Base-by-base conservation (phyloP, 2,329 filamentous ascomycete species). In the Hypocrella siamensis region DNA sequence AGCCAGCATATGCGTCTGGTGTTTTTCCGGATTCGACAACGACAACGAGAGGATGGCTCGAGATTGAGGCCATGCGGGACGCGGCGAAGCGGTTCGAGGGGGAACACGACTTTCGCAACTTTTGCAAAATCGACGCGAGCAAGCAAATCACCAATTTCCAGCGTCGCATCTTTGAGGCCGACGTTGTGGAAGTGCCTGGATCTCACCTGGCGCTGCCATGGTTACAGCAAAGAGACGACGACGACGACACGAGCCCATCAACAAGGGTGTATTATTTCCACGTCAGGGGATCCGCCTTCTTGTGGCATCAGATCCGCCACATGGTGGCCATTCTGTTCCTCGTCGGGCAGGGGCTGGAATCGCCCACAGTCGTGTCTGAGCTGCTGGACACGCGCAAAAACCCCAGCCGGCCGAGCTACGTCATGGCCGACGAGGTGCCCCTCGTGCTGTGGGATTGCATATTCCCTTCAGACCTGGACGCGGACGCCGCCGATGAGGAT, bases 231-330 rank as follows among this genome's bases (percentile, higher is more conserved):
- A n/a, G 21, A 35, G 21, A 37, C 17, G 24, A 32, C 14, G 38
- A 24, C n/a, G 4, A 16, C 29, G 21, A 22, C 21, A 12, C 21
- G 21, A 15, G 35, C 0, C 38, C 36, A 5, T 47, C 54, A 33
- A 67, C 75, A 6, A 81, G 83, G 47, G 69, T 94, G 11, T 96
- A 92, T 58, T 77, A 79, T 38, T 92, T 98, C 54, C 77, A 79
- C 35, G 75, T 98, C 26, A 75, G 86, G 42, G 90, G 90, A 15
- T 85, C 80, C 6, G 90, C 86, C 2, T 98, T 98, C 54, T 60
- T 98, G 29, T 98, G 90, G 90, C 90, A 98, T 57, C 90, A 98
- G 58, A 92, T 98, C 42, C 76, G 90, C 17, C 83, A 88, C 59
- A 86, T 98, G 72, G 76, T 92, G n/a, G 73, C 78, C 12, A 64